phyloP scores from a whole-genome alignment of 1,284 basidiomycete genomes.

The Melampsora medusae region DNA sequence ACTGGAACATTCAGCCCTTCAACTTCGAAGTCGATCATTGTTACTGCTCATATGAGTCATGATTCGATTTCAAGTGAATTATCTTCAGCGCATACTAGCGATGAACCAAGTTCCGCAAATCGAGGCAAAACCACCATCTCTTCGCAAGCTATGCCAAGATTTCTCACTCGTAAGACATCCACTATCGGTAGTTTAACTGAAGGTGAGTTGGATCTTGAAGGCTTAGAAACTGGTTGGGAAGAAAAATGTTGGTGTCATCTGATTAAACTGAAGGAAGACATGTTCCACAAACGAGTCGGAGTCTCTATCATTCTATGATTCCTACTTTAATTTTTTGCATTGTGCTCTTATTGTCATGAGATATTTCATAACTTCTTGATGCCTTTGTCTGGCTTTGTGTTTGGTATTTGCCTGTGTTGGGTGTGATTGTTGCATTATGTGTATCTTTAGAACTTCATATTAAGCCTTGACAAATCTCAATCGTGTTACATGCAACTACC shows the following conservation, averaged over 20 bases:
- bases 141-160: neutral
- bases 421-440: too few relatives aligned
- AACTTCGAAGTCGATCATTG: neutral
- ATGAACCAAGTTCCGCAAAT: neutral
- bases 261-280: constrained; percentile 74
- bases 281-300: constrained; percentile 83
- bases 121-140: neutral
- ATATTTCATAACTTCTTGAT: too few relatives aligned
- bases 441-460: too few relatives aligned
- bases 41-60: neutral
- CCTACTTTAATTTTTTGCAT: too few relatives aligned
- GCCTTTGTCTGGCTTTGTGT: too few relatives aligned
- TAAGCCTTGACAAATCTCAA: too few relatives aligned
- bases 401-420: too few relatives aligned
- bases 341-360: too few relatives aligned
- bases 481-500: too few relatives aligned
- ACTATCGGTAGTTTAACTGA: too few relatives aligned
- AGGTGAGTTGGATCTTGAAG: constrained; percentile 6
- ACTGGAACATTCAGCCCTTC: constrained; percentile 5
- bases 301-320: constrained; percentile 51
- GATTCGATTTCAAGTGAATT: neutral
- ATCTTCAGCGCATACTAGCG: neutral
- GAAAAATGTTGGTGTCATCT: constrained; percentile 83
- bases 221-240: constrained; percentile 76
- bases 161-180: neutral